Conservation (phyloP, 805 yeast genomes). For the Yamadazyma ubonensis region DNA sequence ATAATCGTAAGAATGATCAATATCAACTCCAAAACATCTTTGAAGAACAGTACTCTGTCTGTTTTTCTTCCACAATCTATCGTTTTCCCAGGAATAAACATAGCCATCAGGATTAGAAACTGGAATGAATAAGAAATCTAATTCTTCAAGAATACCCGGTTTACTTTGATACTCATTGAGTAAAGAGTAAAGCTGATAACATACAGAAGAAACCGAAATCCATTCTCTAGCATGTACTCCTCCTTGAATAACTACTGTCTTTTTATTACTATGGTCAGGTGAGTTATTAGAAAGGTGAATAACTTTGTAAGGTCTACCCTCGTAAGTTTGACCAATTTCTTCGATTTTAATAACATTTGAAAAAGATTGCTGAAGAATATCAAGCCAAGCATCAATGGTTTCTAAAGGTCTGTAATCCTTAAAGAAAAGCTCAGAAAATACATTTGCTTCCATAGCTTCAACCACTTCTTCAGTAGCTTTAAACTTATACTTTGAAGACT, state of each 20-base stretch:
- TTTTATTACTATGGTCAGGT: conserved; percentile 40
- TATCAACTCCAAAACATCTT: conserved; percentile 77
- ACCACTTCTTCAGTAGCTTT: conserved; percentile 17
- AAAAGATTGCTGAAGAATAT: conserved; percentile 55
- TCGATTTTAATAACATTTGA: conserved; percentile 65
- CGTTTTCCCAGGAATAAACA: conserved; percentile 74
- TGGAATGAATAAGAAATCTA: conserved; percentile 78
- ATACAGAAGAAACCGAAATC: conserved; percentile 71
- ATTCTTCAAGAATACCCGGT: conserved; percentile 43
- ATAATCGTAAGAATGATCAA: conserved; percentile 78
- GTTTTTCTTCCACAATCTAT: conserved; percentile 87
- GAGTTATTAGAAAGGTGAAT: conserved; percentile 57
- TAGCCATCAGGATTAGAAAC: conserved; percentile 92
- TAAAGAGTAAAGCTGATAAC: conserved; percentile 49
- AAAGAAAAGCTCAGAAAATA: conserved; percentile 57
- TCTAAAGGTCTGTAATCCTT: conserved; percentile 64
- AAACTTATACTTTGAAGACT: conserved; percentile 10
- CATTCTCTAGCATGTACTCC: conserved; percentile 92
- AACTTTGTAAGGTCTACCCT: conserved; percentile 69
- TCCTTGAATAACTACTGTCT: conserved; percentile 73
- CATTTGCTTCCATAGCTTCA: conserved; percentile 16
- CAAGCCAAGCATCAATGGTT: conserved; percentile 73
- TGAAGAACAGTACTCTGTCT: conserved; percentile 67
- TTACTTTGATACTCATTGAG: conserved; percentile 29
- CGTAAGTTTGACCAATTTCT: conserved; percentile 71